Base-by-base conservation (phyloP, 1,139 yeast species). In the Kodamaea fungicola region DNA sequence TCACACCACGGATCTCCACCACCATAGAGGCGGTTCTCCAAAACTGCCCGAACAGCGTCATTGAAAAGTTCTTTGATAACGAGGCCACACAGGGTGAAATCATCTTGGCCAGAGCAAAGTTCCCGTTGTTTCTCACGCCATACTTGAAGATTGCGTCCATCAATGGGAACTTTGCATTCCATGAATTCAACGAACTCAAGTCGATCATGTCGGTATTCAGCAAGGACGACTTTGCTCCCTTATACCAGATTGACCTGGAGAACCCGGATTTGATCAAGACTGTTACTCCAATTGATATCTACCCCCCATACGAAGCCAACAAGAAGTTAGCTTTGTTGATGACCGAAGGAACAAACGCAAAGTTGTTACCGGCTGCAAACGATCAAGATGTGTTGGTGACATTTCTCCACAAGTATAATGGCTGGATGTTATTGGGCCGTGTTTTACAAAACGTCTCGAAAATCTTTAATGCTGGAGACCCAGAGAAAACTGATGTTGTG, bases 341-440 rank as follows among this genome's bases (percentile, higher is more conserved):
- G 34, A 55, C 59, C 12, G 55, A 54, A n/a, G 81, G 83, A 3
- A 83, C 96, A 0, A 75, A 71, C 42, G 97, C 92, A 2, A 83
- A 82, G 47, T 60, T 86, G 1, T 59, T 87, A 24, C 78, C 86
- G 1, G 59, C 77, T 2, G 52, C 67, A 2, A 54, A 54, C 10
- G 58, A 61, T 3, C 62, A 63, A 24, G 69, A 64, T 26, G 71
- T 80, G 5, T 69, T 86, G 30, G 83, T 84, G 1, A 74, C 88
- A 23, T 89, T 92, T 64, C 64, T 83, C 31, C 78, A 83, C 55
- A 71, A 74, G 5, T 88, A 81, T 53, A 85, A 81, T 54, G 97
- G 97, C 1, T 88, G 97, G 96, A 76, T 94, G 0, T 65, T 85
- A 30, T 50, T 90, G 26, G 97, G 97, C 1, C 73, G 95, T 47